Evolutionary conservation across 331 rosid genomes (phyloP).

Genomic region (Prunus yedoensis): DNA sequence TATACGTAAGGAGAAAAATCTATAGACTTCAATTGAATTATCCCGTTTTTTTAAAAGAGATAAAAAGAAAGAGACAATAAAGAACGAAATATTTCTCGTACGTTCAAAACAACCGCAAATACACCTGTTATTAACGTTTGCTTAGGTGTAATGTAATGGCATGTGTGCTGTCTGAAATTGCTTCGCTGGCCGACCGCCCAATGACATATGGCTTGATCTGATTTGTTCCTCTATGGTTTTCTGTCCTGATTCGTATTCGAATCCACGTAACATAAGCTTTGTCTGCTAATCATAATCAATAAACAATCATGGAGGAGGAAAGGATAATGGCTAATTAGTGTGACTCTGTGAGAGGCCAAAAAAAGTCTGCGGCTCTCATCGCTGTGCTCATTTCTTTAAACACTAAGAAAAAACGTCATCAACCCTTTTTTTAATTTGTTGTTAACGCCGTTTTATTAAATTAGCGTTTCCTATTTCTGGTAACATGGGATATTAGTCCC

Average conservation of each 20-base stretch:
- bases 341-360: too few species aligned
- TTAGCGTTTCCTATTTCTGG: neutral
- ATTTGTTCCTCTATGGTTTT: neutral
- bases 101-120: too few species aligned
- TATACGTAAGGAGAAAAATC: too few species aligned
- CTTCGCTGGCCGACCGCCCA: neutral
- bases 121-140: too few species aligned
- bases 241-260: neutral
- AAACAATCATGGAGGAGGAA: neutral
- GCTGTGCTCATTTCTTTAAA: slow-evolving; percentile 7
- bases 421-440: too few species aligned
- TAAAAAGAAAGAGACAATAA: too few species aligned
- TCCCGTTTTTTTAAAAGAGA: too few species aligned
- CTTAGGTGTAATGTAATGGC: neutral
- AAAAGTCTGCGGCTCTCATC: neutral
- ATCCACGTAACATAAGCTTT: neutral
- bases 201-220: neutral
- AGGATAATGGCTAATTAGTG: neutral
- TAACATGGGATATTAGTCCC: neutral
- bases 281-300: neutral
- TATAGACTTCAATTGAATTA: too few species aligned
- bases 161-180: neutral
- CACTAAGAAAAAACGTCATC: neutral
- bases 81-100: too few species aligned
- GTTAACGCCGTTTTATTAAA: neutral